A percentile compares a stretch with the other conserved stretches of the same genome.
phyloP scores from a whole-genome alignment of 164 flowering plant genomes.

The Cinnamomum chago region DNA sequence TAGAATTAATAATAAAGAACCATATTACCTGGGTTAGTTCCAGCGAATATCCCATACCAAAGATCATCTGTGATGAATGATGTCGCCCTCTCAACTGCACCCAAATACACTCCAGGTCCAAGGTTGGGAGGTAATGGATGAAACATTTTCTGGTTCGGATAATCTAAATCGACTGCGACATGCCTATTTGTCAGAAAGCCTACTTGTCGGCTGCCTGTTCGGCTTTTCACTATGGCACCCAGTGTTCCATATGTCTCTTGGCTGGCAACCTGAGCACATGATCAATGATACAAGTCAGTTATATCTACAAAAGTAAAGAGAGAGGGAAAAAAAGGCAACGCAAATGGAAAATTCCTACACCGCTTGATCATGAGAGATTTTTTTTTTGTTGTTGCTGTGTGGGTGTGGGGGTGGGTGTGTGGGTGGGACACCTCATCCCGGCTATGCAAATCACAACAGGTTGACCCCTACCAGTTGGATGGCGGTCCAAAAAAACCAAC shows the following conservation, averaged over 20 bases:
- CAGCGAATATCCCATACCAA: slow-evolving; percentile 98
- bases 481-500: no score
- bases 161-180: slow-evolving; percentile 94
- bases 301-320: not conserved
- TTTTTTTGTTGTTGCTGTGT: no score
- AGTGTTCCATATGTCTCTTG: slow-evolving; percentile 97
- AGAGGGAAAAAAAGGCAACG: no score
- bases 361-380: no score
- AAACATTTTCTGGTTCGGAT: slow-evolving; percentile 98
- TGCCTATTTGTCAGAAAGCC: slow-evolving; percentile 98
- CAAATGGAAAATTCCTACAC: no score
- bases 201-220: slow-evolving; percentile 81
- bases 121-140: slow-evolving; percentile 98
- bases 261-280: slow-evolving; percentile 74
- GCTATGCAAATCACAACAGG: no score
- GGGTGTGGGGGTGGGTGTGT: no score
- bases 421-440: no score
- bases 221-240: slow-evolving; percentile 97
- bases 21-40: slow-evolving; percentile 89
- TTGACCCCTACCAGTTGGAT: no score
- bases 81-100: slow-evolving; percentile 99
- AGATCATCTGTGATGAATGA: slow-evolving; percentile 96
- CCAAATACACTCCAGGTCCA: slow-evolving; percentile 96
- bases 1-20: slow-evolving; percentile 12
- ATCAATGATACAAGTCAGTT: not conserved